Conservation (phyloP, 2,329 filamentous ascomycete genomes). For the Penicillium freii region DNA sequence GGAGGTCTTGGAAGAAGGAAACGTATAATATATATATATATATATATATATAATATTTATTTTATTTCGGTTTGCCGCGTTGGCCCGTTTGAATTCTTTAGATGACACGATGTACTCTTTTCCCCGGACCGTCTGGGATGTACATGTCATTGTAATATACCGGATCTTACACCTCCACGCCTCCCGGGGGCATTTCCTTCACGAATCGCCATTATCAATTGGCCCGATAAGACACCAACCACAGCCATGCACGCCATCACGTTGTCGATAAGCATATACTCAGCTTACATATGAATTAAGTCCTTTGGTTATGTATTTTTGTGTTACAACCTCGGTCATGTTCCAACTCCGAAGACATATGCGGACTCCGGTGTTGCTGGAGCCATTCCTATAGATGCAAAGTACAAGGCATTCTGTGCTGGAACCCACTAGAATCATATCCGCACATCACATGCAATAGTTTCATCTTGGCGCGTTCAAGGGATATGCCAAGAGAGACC, state of each 20-base stretch:
- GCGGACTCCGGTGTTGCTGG: not conserved
- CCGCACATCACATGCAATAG: not conserved
- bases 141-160: not conserved
- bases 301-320: not conserved
- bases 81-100: not conserved
- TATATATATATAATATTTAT: not conserved
- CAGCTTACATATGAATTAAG: not conserved
- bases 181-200: conserved; percentile 1
- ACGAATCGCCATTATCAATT: conserved; percentile 23
- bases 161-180: not conserved
- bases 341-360: not conserved
- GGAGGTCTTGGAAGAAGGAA: conserved; percentile 2
- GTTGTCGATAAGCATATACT: conserved; percentile 20
- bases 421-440: not conserved
- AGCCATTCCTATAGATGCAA: not conserved
- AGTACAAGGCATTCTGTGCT: not conserved
- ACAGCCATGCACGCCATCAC: conserved; percentile 27
- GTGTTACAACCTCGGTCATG: not conserved
- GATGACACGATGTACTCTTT: not conserved
- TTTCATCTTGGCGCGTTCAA: conserved; percentile 10
- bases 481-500: conserved; percentile 7
- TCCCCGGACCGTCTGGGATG: not conserved
- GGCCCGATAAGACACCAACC: conserved; percentile 34
- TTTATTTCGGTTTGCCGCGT: conserved; percentile 4
- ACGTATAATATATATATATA: not conserved